A percentile compares a stretch with the other conserved stretches of the same genome.
Evolutionary conservation across 1,284 basidiomycete genomes (phyloP).

Genomic region (Boletus holoroseus): DNA sequence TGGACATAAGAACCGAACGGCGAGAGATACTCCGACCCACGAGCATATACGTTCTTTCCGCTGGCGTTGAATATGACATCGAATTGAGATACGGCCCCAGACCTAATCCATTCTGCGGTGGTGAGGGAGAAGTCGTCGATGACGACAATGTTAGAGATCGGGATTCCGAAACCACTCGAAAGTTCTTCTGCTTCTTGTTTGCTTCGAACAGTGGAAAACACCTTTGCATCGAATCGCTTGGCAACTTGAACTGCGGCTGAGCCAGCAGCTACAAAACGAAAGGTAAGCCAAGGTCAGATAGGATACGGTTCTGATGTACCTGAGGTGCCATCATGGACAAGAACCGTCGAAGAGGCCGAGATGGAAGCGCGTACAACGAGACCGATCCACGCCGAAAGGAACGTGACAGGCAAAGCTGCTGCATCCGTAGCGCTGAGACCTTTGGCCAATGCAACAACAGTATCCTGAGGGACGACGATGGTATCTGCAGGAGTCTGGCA

Average conservation of each 20-base stretch:
- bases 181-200: conserved; percentile 12
- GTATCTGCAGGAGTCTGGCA: conserved; percentile 14
- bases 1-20: conserved; percentile 28
- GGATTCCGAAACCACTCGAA: conserved; percentile 12
- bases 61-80: conserved; percentile 25
- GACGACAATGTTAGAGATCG: conserved; percentile 8
- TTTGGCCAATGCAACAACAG: conserved; percentile 16
- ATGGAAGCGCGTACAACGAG: conserved; percentile 20
- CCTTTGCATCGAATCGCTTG: conserved; percentile 17
- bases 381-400: conserved; percentile 29
- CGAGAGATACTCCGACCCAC: conserved; percentile 22
- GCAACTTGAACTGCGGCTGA: conserved; percentile 22
- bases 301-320: conserved; percentile 7
- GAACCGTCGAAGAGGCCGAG: conserved; percentile 21
- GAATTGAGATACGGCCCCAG: conserved; percentile 17
- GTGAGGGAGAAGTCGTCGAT: conserved; percentile 15
- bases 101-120: conserved; percentile 11
- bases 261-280: conserved; percentile 13
- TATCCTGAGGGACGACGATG: conserved; percentile 12
- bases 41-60: conserved; percentile 19
- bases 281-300: conserved; percentile 5
- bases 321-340: conserved; percentile 29
- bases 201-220: conserved; percentile 20
- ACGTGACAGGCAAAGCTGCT: conserved; percentile 17
- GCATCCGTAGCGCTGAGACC: conserved; percentile 16